Base-by-base conservation (phyloP, 768 basidiomycete species). In the Amanita rimosa region DNA sequence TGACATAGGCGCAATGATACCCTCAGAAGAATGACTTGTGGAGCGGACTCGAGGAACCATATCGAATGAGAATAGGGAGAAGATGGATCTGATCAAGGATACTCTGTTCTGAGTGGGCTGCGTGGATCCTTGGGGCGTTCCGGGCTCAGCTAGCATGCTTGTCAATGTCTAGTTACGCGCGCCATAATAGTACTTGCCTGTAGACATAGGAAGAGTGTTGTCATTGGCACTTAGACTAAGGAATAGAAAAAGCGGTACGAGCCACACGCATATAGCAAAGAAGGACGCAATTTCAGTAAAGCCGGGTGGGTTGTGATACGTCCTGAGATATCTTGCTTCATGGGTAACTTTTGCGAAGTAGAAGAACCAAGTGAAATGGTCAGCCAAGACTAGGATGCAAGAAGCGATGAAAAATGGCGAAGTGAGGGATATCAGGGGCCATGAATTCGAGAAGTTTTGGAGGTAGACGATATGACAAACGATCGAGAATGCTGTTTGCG, bases 351-450 rank as follows among this genome's bases (percentile, higher is more conserved):
- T 75, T 37, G 93, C 79, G 64, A 98, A 98, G 67, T 98, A 76
- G 68, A 88, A 91, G 72, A 99, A 99, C 90, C 94, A 97, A 35
- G 90, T 63, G 61, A 97, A 97, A 64, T 98, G 96, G 67, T 97
- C 91, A 1, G 69, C 63, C 49, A 99, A 75, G 54, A 96, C 95
- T 48, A 94, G 68, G 16, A 75, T 54, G 64, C 93, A 96, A 0
- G 94, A 97, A 0, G 78, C 73, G 40, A 98, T 64, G 73, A 99
- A 98, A 5, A 81, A 78, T 16, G 69, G 60, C 0, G 94, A 97
- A 13, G 88, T 76, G 42, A 99, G 76, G 2, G 90, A 93, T 57
- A 99, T 97, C 61, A 90, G 67, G 1, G 96, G 96, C 95, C 96
- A 99, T 19, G 74, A 73, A 4, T 67, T 57, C 8, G 91, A 88